Evolutionary conservation across 495 filamentous ascomycete species (phyloP).

Genomic region (Penicillium soppii): DNA sequence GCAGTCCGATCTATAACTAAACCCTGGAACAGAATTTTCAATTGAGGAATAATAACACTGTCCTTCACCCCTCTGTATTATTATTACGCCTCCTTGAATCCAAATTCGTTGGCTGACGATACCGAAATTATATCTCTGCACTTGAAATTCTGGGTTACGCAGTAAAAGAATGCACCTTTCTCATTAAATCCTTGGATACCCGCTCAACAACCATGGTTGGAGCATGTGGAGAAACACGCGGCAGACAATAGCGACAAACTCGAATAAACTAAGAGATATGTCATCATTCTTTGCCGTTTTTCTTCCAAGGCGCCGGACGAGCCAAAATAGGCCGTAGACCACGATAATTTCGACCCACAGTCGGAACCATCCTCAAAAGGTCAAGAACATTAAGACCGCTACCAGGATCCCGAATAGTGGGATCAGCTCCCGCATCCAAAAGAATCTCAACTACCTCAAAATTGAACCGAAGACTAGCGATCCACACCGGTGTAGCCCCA

Average conservation of each 20-base stretch:
- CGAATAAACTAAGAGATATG: background rate
- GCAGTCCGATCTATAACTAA: no score
- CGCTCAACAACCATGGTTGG: background rate
- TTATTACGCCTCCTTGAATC: no score
- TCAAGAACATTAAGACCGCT: slow-evolving; percentile 10
- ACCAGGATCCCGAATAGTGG: slow-evolving; percentile 15
- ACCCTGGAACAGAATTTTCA: no score
- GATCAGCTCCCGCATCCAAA: slow-evolving; percentile 19
- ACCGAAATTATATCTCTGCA: no score
- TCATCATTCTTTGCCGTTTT: background rate
- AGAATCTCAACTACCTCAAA: slow-evolving; percentile 17
- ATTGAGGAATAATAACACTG: no score
- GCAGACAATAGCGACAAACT: background rate
- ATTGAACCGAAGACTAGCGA: slow-evolving; percentile 17
- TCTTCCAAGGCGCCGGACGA: slow-evolving; percentile 1
- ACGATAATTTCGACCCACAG: background rate
- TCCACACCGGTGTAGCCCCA: slow-evolving; percentile 20
- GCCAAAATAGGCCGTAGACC: background rate
- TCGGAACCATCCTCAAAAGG: slow-evolving; percentile 4
- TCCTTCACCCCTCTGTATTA: no score
- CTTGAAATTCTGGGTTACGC: no score
- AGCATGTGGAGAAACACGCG: background rate
- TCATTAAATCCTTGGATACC: no score
- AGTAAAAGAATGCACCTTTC: no score
- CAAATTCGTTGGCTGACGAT: no score